Evolutionary conservation across 2,329 filamentous ascomycete genomes (phyloP).

Genomic region (Microsporum canis): DNA sequence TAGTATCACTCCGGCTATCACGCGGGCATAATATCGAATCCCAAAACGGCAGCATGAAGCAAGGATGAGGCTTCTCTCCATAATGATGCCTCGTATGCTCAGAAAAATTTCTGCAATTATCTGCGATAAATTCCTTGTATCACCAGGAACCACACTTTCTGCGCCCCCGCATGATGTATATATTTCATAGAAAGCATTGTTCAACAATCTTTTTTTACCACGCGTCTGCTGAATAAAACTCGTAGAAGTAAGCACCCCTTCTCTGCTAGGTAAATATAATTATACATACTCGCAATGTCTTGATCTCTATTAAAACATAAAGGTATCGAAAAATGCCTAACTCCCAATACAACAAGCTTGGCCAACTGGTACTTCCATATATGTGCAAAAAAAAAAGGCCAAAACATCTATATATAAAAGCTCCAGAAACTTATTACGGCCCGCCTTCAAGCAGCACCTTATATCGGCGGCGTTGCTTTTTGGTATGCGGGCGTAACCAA

Average conservation of each 20-base stretch:
- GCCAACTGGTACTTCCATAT: neutral
- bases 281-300: neutral
- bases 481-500: slow-evolving; percentile 43
- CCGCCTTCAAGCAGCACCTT: slow-evolving; percentile 59
- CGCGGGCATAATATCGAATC: neutral
- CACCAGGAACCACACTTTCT: neutral
- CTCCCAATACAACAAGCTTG: neutral
- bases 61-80: neutral
- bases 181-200: slow-evolving; percentile 1
- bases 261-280: neutral
- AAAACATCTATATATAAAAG: neutral
- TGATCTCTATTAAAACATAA: neutral
- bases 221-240: neutral
- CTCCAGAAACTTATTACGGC: neutral
- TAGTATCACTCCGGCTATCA: neutral
- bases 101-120: neutral
- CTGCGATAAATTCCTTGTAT: neutral
- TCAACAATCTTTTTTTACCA: neutral
- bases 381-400: neutral
- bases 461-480: slow-evolving; percentile 77
- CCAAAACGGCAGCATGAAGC: neutral
- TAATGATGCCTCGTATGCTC: neutral
- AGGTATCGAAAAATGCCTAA: neutral
- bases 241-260: neutral
- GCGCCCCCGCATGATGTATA: neutral